phyloP scores from a whole-genome alignment of 2,329 filamentous ascomycete species.

The Pseudogymnoascus sp. region DNA sequence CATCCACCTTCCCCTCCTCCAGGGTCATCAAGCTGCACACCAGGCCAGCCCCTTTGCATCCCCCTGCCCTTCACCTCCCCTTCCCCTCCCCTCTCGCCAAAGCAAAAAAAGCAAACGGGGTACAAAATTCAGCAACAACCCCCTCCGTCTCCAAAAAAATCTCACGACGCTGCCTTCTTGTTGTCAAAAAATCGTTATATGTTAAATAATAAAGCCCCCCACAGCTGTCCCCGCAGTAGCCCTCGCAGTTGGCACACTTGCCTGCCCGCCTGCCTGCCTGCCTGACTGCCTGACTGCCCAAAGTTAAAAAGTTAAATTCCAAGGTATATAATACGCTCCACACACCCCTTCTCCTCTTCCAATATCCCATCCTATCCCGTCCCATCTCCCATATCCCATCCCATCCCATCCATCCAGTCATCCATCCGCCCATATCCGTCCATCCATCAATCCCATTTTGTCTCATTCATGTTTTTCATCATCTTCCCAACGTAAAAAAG shows the following conservation, averaged over 20 bases:
- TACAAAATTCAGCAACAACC: too few relatives aligned
- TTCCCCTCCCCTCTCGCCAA: not conserved
- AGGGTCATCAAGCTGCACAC: not conserved
- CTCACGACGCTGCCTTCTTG: not conserved
- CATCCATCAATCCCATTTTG: too few relatives aligned
- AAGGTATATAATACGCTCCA: slow-evolving; percentile 2
- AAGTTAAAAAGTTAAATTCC: too few relatives aligned
- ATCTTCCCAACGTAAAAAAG: too few relatives aligned
- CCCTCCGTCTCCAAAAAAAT: not conserved
- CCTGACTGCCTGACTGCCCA: too few relatives aligned
- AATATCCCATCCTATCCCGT: too few relatives aligned
- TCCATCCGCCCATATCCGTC: not conserved
- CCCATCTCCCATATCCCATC: too few relatives aligned
- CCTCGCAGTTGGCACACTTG: too few relatives aligned
- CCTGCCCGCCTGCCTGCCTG: too few relatives aligned
- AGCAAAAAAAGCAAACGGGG: not conserved
- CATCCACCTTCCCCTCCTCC: not conserved
- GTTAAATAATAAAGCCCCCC: not conserved
- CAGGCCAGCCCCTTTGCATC: not conserved
- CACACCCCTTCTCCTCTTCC: not conserved
- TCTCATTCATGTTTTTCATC: too few relatives aligned
- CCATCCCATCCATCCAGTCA: not conserved
- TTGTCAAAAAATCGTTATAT: slow-evolving; percentile 1
- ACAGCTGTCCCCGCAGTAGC: not conserved
- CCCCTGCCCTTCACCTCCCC: too few relatives aligned